phyloP scores from a whole-genome alignment of 805 yeast genomes.

The Candida caryicola region DNA sequence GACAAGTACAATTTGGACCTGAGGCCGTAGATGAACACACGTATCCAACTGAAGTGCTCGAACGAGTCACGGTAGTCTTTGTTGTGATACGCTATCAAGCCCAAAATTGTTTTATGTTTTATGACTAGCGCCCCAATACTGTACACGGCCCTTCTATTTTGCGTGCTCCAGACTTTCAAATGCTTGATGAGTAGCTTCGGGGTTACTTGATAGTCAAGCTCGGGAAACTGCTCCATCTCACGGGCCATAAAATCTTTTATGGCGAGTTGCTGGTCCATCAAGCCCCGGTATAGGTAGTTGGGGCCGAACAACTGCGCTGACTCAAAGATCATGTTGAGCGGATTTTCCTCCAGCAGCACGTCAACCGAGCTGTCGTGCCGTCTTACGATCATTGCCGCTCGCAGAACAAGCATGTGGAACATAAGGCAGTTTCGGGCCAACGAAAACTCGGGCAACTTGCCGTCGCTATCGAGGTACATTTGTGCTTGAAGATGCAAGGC shows the following conservation, averaged over 20 bases:
- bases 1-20: constrained; percentile 1
- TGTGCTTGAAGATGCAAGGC: constrained; percentile 23
- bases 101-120: constrained; percentile 18
- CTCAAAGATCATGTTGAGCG: constrained; percentile 7
- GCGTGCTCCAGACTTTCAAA: constrained; percentile 7
- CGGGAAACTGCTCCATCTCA: constrained; percentile 13
- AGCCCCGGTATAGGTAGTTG: constrained; percentile 10
- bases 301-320: constrained; percentile 16
- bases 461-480: constrained; percentile 12
- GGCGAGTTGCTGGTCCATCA: constrained; percentile 5
- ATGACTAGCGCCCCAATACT: constrained; percentile 8
- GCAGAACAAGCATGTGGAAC: neutral
- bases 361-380: neutral
- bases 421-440: constrained; percentile 16
- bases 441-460: constrained; percentile 16
- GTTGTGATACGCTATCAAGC: constrained; percentile 13
- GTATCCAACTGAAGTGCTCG: constrained; percentile 17
- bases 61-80: constrained; percentile 16
- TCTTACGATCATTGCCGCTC: neutral
- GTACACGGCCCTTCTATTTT: constrained; percentile 1
- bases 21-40: constrained; percentile 11
- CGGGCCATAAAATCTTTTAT: constrained; percentile 7
- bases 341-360: neutral
- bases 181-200: constrained; percentile 10
- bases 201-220: constrained; percentile 14